Base-by-base conservation (phyloP, 164 flowering plant genomes). In the Litsea cubeba region DNA sequence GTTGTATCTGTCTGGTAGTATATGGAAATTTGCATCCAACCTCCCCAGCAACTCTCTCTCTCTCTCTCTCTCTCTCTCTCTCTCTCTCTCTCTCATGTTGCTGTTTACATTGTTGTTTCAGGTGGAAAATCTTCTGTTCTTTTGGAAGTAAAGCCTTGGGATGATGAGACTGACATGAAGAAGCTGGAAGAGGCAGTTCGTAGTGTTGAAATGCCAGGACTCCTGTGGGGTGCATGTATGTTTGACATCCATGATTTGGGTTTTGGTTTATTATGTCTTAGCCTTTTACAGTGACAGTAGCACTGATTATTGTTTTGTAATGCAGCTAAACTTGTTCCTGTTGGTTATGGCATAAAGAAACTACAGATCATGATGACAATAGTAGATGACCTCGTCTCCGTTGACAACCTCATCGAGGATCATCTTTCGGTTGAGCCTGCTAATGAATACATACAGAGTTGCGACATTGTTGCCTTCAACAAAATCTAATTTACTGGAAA, bases 41-140 rank as follows among this genome's bases (percentile, higher is more conserved):
- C 46, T 40, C 10, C 10, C 46, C 11, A 40, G 7, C 11, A 40
- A 40, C 46, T 40, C 11, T 40, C 46, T 40, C 46, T 40, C 40
- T 5, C 40, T 32, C 40, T 32, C 40, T 32, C 40, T 32, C 40
- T 35, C 40, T 6, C 40, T 35, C 40, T 35, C 46, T 32, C 35
- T 32, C 35, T 5, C 35, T 32, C 35, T 35, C 46, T 40, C 46
- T 40, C 46, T 40, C 46, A 40, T 8, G 46, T 40, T 40, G 46
- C 46, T 40, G 11, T 40, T 40, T 40, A 40, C 46, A 40, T 7
- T 40, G 60, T 17, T 20, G 17, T 54, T 62, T 69, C 65, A 91
- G 97, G 95, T 82, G 99, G 99, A n/a, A 95, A 95, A 72, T 95
- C 99, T 25, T 95, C 98, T n/a, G 89, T 95, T 78, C 94, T 95